Conservation (phyloP, 305 asterid genomes). For the Nicotiana rustica region DNA sequence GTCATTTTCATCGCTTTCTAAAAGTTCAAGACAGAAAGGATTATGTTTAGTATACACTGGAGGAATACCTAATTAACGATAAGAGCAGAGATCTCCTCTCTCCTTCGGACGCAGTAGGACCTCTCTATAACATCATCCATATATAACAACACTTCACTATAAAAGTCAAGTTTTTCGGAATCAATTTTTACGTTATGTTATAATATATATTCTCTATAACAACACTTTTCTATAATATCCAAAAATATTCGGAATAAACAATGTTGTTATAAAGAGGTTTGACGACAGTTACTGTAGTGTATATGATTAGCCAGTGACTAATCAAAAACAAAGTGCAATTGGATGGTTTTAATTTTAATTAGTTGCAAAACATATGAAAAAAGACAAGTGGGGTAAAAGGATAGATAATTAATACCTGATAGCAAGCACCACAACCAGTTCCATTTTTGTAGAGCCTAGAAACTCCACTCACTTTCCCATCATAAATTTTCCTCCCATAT, state of each 20-base stretch:
- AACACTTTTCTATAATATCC: too few relatives aligned
- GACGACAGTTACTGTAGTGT: too few relatives aligned
- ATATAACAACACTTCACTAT: too few relatives aligned
- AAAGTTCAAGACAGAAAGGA: not conserved
- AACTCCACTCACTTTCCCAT: slow-evolving; percentile 71
- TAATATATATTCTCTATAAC: too few relatives aligned
- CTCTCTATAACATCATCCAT: too few relatives aligned
- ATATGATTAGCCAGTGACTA: not conserved
- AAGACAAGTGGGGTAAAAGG: not conserved
- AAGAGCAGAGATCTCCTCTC: too few relatives aligned
- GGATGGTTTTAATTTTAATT: not conserved
- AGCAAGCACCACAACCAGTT: slow-evolving; percentile 84
- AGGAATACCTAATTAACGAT: too few relatives aligned
- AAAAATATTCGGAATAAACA: too few relatives aligned
- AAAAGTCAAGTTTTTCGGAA: too few relatives aligned
- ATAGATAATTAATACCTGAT: slow-evolving; percentile 53
- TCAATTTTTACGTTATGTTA: too few relatives aligned
- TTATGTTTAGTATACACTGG: not conserved
- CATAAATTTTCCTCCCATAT: slow-evolving; percentile 65
- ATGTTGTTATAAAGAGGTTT: too few relatives aligned
- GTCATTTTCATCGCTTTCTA: slow-evolving; percentile 32
- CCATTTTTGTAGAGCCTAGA: slow-evolving; percentile 76
- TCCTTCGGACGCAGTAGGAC: too few relatives aligned
- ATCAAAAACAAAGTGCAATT: not conserved
- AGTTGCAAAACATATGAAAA: not conserved